Conservation (phyloP, 305 asterid genomes). For the Solanum hybrid region DNA sequence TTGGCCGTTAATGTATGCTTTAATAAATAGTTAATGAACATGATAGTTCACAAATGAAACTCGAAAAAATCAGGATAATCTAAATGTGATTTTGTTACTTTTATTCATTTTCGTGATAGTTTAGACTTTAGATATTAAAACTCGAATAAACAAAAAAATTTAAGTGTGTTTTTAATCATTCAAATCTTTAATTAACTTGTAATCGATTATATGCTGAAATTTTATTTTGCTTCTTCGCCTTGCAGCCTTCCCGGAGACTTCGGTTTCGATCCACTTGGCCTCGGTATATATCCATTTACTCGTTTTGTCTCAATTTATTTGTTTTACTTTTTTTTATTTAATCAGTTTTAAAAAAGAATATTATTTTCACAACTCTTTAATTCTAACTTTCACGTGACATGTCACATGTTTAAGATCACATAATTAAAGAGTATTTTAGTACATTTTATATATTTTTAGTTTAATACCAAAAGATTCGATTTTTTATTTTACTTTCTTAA, state of each 20-base stretch:
- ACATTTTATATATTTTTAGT: too few species aligned
- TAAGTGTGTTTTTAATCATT: not conserved
- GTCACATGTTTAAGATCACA: too few species aligned
- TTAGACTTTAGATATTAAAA: too few species aligned
- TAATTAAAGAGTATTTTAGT: too few species aligned
- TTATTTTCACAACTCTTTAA: too few species aligned
- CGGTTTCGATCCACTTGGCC: constrained; percentile 95
- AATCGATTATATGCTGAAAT: not conserved
- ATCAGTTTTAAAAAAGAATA: too few species aligned
- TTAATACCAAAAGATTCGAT: too few species aligned
- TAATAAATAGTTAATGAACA: not conserved
- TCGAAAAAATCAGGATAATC: too few species aligned
- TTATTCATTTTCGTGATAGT: not conserved
- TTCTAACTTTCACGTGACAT: too few species aligned
- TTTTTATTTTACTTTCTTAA: too few species aligned
- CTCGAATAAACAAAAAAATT: not conserved
- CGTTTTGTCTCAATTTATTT: too few species aligned
- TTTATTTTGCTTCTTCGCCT: not conserved
- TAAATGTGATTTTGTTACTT: not conserved
- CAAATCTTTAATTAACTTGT: not conserved
- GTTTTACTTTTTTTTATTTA: not conserved
- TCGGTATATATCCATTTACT: constrained; percentile 24
- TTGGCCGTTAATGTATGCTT: not conserved
- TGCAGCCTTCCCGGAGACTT: constrained; percentile 98
- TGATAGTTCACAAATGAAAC: not conserved